Evolutionary conservation across 306 rosid species (phyloP).

Genomic region (Clitoria ternatea): DNA sequence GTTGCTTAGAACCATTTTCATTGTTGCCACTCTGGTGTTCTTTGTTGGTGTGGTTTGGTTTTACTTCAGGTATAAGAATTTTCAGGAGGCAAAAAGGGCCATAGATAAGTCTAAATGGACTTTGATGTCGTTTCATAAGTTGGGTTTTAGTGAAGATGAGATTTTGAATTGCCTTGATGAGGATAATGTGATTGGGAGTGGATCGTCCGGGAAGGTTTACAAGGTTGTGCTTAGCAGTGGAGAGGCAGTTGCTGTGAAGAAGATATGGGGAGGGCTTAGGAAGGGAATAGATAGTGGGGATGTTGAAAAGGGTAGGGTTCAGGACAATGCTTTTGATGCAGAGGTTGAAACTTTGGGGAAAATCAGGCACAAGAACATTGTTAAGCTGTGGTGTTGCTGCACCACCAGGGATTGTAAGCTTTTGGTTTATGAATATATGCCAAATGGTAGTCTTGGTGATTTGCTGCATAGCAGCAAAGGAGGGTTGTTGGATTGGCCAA

Average conservation of each 20-base stretch:
- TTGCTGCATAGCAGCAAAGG: slow-evolving; percentile 79
- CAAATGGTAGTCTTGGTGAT: slow-evolving; percentile 91
- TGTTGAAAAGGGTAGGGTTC: slow-evolving; percentile 56
- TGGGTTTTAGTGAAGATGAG: slow-evolving; percentile 79
- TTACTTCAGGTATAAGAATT: slow-evolving; percentile 65
- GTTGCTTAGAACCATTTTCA: slow-evolving; percentile 60
- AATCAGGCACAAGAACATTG: slow-evolving; percentile 95
- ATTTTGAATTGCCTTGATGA: slow-evolving; percentile 84
- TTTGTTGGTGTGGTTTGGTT: slow-evolving; percentile 67
- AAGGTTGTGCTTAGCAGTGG: slow-evolving; percentile 75
- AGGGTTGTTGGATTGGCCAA: slow-evolving; percentile 87
- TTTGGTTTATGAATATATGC: slow-evolving; percentile 95
- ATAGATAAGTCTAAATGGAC: slow-evolving; percentile 78
- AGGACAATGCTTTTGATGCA: slow-evolving; percentile 72
- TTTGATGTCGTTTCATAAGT: slow-evolving; percentile 83
- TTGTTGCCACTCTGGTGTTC: slow-evolving; percentile 52
- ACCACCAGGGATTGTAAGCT: slow-evolving; percentile 77
- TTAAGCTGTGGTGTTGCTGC: slow-evolving; percentile 92
- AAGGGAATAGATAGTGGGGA: slow-evolving; percentile 52
- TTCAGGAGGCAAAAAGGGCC: slow-evolving; percentile 48
- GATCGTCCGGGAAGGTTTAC: slow-evolving; percentile 88
- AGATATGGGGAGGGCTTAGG: slow-evolving; percentile 58
- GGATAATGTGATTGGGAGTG: slow-evolving; percentile 82
- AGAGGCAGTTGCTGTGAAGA: slow-evolving; percentile 82
- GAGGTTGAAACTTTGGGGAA: slow-evolving; percentile 85